Base-by-base conservation (phyloP, 208 protist genomes). In the Phytomonas sp. region DNA sequence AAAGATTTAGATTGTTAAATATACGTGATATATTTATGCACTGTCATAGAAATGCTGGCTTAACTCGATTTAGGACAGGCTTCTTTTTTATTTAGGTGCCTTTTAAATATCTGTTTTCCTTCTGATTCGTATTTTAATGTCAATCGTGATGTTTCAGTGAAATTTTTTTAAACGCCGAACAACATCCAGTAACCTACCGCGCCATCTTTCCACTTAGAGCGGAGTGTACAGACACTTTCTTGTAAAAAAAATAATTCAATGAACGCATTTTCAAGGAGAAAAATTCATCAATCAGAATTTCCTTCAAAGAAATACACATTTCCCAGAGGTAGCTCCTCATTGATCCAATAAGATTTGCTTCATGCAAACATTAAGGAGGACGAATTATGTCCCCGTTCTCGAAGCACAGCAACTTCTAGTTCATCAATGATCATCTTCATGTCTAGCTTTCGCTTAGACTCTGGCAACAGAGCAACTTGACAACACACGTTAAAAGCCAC, bases 401-500 rank as follows among this genome's bases (percentile, higher is more conserved):
- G 82, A 61, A 81, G 31, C 23, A 80, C 32, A 26, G 77, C 69
- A 36, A 62, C 69, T 31, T 87, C 81, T 36, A 92, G 32, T 76
- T 92, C 88, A 3, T 84, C 76, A 29, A 78, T 62, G 23, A 96
- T 83, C 69, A 92, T 81, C 40, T 84, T 72, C 78, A 89, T 93
- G 30, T 84, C 87, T 36, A 96, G 67, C n/a, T 65, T 56, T 6
- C 86, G 81, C 63, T 77, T 66, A 26, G 32, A 62, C 34, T 68
- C 70, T 23, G 82, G 75, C 56, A 87, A 67, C 74, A 93, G 78
- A 42, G 85, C 87, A 11, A 84, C 87, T 45, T 76, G 70, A 72
- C 87, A 92, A 74, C 88, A 94, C 66, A 84, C 89, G 36, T 52
- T 81, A 69, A 94, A 96, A 29, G 81, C 85, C 3, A 88, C 81